Percentiles rank a stretch among this genome's conserved stretches.
phyloP scores from a whole-genome alignment of 2,329 filamentous ascomycete species.

The Fusarium irregulare region DNA sequence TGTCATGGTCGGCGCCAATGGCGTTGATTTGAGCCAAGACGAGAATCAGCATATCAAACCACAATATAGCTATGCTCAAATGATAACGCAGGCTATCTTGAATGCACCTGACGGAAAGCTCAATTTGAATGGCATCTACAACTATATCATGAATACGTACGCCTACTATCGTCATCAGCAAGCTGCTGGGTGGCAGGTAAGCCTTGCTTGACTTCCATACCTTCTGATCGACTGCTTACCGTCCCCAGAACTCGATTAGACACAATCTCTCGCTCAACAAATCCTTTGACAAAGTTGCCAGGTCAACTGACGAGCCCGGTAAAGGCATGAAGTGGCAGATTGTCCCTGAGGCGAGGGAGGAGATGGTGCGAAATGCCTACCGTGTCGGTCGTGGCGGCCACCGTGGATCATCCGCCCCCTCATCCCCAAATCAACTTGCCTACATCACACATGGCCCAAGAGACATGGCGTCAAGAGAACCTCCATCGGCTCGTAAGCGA shows the following conservation, averaged over 20 bases:
- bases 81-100: constrained; percentile 96
- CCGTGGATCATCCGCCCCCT: constrained; percentile 75
- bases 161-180: constrained; percentile 89
- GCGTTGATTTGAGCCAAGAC: constrained; percentile 83
- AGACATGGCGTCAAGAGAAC: constrained; percentile 65
- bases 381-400: constrained; percentile 72
- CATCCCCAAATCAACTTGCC: constrained; percentile 71
- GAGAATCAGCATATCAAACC: constrained; percentile 92
- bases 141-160: constrained; percentile 90
- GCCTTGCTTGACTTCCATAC: constrained; percentile 44
- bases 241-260: constrained; percentile 84
- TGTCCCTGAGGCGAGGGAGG: constrained; percentile 82
- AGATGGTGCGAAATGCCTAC: constrained; percentile 81
- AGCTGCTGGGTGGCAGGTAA: constrained; percentile 87
- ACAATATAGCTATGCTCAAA: constrained; percentile 93
- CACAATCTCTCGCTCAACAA: constrained; percentile 97
- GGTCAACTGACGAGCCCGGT: constrained; percentile 92
- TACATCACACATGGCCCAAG: constrained; percentile 70
- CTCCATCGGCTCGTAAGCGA: constrained; percentile 65
- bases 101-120: constrained; percentile 87
- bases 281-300: constrained; percentile 90
- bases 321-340: constrained; percentile 99
- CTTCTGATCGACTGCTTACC: constrained; percentile 25
- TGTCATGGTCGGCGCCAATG: constrained; percentile 56
- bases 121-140: constrained; percentile 92